Conservation (phyloP, 306 rosid genomes). For the Quercus glauca region DNA sequence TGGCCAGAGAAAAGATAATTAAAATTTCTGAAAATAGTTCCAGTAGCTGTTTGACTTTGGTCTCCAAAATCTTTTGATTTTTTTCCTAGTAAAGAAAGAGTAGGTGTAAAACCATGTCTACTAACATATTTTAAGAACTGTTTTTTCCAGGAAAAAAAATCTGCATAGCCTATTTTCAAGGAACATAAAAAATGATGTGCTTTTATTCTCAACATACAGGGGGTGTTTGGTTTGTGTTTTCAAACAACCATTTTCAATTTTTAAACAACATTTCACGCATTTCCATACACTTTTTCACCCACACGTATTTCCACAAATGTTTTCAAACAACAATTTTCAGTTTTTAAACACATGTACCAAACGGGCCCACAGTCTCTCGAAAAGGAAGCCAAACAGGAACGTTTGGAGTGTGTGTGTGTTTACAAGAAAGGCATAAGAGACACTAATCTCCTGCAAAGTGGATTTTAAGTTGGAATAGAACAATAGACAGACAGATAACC, state of each 20-base stretch:
- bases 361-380: no score
- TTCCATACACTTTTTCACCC: no score
- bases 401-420: neutral
- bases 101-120: neutral
- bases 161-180: neutral
- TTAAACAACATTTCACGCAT: no score
- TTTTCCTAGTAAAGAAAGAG: neutral
- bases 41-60: constrained; percentile 3
- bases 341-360: no score
- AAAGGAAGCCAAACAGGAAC: no score
- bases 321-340: no score
- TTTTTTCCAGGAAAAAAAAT: neutral
- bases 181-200: neutral
- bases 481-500: neutral
- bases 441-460: neutral
- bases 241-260: no score
- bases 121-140: neutral
- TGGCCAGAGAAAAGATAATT: constrained; percentile 30
- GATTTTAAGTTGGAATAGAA: neutral
- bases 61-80: neutral
- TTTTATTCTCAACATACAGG: neutral
- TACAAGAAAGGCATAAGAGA: neutral
- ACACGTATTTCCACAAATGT: no score
- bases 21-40: constrained; percentile 15
- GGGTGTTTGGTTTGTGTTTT: no score